These are phyloP conservation scores for Ophiostoma piceae DNA, from an alignment of 2,329 filamentous ascomycete species.

Conservation along the genomic window DNA sequence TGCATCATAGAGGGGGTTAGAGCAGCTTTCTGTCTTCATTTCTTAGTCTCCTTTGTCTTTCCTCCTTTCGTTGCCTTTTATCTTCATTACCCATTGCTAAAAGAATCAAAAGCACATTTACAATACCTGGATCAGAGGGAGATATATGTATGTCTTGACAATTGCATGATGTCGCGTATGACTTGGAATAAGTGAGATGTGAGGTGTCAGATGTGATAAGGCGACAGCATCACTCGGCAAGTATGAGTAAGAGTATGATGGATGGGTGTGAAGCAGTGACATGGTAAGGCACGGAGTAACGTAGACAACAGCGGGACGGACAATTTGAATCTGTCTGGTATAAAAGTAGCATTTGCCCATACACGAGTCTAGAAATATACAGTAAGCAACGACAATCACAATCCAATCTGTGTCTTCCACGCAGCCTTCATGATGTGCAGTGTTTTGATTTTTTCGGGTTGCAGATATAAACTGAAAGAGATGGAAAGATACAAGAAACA, in stretches of 20 bases:
- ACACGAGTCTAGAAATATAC: neutral
- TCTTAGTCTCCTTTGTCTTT: neutral
- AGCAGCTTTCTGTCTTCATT: neutral
- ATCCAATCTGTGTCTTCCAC: neutral
- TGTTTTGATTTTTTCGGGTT: neutral
- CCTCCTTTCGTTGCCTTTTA: neutral
- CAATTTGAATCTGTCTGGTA: neutral
- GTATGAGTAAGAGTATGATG: neutral
- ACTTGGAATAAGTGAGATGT: neutral
- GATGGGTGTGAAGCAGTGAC: neutral
- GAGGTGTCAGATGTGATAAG: neutral
- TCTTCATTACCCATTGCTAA: neutral
- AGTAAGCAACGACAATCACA: neutral
- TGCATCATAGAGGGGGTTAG: conserved; percentile 4
- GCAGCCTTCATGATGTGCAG: neutral
- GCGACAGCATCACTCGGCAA: neutral
- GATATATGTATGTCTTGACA: no score
- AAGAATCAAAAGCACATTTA: neutral
- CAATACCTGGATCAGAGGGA: no score
- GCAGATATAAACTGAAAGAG: neutral
- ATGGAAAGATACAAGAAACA: conserved; percentile 12
- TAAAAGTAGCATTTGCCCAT: neutral
- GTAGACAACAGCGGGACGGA: neutral
- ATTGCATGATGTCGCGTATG: no score
- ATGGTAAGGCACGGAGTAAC: neutral